phyloP scores from a whole-genome alignment of 192 early-diverging fungal genomes.

The Backusella australiensis region DNA sequence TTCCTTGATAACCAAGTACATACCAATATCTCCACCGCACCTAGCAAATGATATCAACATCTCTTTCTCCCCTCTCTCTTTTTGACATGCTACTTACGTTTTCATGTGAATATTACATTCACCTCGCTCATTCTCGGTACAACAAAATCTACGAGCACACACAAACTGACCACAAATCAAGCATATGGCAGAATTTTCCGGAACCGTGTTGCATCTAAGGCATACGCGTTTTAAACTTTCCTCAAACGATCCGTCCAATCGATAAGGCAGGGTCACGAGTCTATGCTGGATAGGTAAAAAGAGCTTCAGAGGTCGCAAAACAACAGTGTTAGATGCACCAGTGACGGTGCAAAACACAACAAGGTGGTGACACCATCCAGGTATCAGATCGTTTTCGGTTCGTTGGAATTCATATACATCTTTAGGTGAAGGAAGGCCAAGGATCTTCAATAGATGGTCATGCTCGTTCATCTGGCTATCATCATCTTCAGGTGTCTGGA shows the following conservation, averaged over 20 bases:
- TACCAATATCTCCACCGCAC: conserved; percentile 87
- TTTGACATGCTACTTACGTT: conserved; percentile 44
- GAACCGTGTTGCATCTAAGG: conserved; percentile 81
- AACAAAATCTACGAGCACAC: conserved; percentile 92
- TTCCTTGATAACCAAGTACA: conserved; percentile 80
- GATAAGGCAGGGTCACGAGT: conserved; percentile 70
- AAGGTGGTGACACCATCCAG: conserved; percentile 25
- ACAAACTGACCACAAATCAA: conserved; percentile 93
- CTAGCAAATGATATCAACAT: conserved; percentile 41
- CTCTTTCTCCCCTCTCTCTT: not conserved
- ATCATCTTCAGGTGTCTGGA: conserved; percentile 40
- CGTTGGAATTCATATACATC: conserved; percentile 43
- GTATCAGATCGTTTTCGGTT: conserved; percentile 9
- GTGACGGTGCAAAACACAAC: not conserved
- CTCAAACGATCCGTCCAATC: conserved; percentile 84
- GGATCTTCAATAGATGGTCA: conserved; percentile 61
- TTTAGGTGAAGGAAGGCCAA: conserved; percentile 69
- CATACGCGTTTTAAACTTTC: conserved; percentile 74
- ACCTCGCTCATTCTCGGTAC: conserved; percentile 79
- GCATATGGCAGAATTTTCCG: conserved; percentile 89
- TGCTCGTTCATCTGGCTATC: conserved; percentile 53
- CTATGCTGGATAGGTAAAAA: conserved; percentile 51
- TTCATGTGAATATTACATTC: conserved; percentile 91
- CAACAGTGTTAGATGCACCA: not conserved
- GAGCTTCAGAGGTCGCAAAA: conserved; percentile 26